Base-by-base conservation (phyloP, 31 red algal genomes). In the Asparagopsis taxiformis region DNA sequence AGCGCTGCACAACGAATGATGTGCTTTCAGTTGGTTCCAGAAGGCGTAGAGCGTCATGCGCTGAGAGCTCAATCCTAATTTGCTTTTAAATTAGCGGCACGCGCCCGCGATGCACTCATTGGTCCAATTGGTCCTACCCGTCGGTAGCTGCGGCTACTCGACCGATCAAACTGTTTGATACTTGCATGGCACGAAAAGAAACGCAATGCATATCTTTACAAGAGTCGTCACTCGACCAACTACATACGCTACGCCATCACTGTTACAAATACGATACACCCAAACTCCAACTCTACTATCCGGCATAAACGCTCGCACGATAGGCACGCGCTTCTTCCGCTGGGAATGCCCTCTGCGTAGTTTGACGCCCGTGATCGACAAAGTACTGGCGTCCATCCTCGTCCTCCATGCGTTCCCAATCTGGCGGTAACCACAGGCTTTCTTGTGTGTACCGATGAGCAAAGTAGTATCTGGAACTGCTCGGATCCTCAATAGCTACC, bases 391-490 rank as follows among this genome's bases (percentile, higher is more conserved):
- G 70, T 32, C 72, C 82, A 22, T 87, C 72, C 50, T 70, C 37
- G 25, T 87, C 82, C 2, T 54, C 70, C 72, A 77, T 70, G 32
- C 72, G 70, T 30, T 71, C 72, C 82, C 82, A 87, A 17, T 39
- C 43, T 10, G 82, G 82, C n/a, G 82, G 82, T 22, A 87, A 51
- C 82, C 82, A 87, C 64, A 87, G 63, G 34, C 82, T 87, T 59
- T 87, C 82, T 53, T 77, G 70, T 22, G 82, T 77, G 28, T 51
- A 25, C 31, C 72, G 35, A 39, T 87, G 70, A 13, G 59, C 82
- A 54, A 87, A 87, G 44, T 77, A 87, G 41, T 59, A 70, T 33
- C 58, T 39, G 29, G 30, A 51, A 26, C 57, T 70, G 17, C 44
- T 35, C 17, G 38, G 41, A 55, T 87, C 66, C 15, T 57, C 33